Percentiles rank a stretch among this genome's conserved stretches.
Evolutionary conservation across 2,329 filamentous ascomycete species (phyloP).

Genomic region (Diaporthe citrichinensis): DNA sequence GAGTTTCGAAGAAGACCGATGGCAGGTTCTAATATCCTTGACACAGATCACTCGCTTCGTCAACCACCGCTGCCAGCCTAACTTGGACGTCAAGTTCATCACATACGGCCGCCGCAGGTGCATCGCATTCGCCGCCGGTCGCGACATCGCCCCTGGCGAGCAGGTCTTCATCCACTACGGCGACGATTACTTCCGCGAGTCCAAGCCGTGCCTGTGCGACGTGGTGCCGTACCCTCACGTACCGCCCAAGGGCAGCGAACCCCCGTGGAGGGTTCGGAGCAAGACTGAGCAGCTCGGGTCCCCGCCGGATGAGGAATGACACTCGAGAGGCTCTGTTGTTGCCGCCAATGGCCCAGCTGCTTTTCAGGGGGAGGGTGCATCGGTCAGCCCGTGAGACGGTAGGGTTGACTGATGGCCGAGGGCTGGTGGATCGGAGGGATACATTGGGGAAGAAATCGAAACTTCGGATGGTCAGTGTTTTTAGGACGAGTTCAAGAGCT

Average conservation of each 20-base stretch:
- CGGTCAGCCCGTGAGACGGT: not conserved
- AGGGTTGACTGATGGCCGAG: not conserved
- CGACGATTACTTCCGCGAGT: not conserved
- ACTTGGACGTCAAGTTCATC: slow-evolving; percentile 6
- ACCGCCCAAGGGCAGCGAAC: not conserved
- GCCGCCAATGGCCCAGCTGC: not conserved
- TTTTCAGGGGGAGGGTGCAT: not conserved
- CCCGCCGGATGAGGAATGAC: not conserved
- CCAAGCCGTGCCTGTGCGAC: slow-evolving; percentile 17
- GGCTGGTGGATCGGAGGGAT: not conserved
- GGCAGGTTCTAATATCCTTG: not conserved
- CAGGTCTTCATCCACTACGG: slow-evolving; percentile 32
- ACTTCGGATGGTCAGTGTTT: not conserved
- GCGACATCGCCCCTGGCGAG: slow-evolving; percentile 8
- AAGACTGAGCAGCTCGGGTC: not conserved
- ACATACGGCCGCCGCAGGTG: slow-evolving; percentile 31
- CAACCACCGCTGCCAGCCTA: slow-evolving; percentile 29
- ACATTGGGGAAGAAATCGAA: not conserved
- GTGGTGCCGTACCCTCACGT: slow-evolving; percentile 1
- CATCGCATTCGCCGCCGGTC: not conserved
- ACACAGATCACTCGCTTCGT: slow-evolving; percentile 21
- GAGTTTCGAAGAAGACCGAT: not conserved
- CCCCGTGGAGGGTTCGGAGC: not conserved
- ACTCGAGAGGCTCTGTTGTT: not conserved
- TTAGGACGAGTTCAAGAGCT: not conserved